Evolutionary conservation across 768 basidiomycete species (phyloP).

Genomic region (Tulasnella sp.): DNA sequence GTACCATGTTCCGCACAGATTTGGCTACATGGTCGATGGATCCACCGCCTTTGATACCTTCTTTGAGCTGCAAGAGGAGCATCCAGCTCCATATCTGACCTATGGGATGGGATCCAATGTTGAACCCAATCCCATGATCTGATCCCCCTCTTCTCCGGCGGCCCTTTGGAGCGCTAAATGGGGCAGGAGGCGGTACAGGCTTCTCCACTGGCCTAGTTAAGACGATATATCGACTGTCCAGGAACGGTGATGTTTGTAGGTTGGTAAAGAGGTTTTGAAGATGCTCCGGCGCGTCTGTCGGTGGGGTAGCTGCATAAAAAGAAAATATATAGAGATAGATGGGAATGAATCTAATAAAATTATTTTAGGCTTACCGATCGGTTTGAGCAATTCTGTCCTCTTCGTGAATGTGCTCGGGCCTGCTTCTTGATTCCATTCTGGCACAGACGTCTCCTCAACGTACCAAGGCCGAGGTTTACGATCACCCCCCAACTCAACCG

Average conservation of each 20-base stretch:
- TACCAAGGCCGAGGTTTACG: neutral
- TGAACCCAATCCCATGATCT: constrained; percentile 29
- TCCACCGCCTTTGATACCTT: constrained; percentile 70
- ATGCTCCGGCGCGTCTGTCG: constrained; percentile 40
- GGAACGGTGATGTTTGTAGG: constrained; percentile 50
- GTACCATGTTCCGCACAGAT: constrained; percentile 54
- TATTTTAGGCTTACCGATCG: neutral
- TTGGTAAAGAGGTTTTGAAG: constrained; percentile 46
- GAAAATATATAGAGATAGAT: neutral
- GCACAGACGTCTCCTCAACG: constrained; percentile 3
- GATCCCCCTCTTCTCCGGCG: constrained; percentile 50
- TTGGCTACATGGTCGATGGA: constrained; percentile 66
- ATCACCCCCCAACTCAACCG: neutral
- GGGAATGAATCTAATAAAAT: neutral
- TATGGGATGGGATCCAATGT: constrained; percentile 42
- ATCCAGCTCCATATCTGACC: constrained; percentile 16
- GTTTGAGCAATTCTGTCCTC: neutral
- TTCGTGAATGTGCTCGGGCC: neutral
- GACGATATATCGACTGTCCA: constrained; percentile 48
- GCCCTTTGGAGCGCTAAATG: constrained; percentile 46
- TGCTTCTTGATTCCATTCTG: neutral
- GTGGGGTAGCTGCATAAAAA: constrained; percentile 26
- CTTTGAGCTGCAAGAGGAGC: constrained; percentile 49
- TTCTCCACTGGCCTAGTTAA: constrained; percentile 42
- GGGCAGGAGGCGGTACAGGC: constrained; percentile 45